phyloP scores from a whole-genome alignment of 345 rosid genomes.

The Sonneratia alba region DNA sequence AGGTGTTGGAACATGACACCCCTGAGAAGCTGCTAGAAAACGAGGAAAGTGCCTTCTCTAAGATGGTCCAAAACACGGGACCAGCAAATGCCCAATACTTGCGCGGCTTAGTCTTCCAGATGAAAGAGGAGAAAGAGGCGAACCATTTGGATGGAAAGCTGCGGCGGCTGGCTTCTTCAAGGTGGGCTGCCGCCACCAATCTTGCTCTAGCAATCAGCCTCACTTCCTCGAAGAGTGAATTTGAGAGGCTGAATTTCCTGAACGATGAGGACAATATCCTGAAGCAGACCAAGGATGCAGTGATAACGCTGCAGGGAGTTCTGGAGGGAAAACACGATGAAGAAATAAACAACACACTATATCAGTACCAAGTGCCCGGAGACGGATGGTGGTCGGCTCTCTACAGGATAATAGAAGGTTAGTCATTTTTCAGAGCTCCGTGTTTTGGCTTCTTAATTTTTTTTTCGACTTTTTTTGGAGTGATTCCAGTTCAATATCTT shows the following conservation, averaged over 20 bases:
- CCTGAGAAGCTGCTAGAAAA: constrained; percentile 58
- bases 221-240: constrained; percentile 30
- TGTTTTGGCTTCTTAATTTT: constrained; percentile 1
- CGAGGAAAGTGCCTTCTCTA: constrained; percentile 50
- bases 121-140: constrained; percentile 16
- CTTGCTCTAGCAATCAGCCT: constrained; percentile 36
- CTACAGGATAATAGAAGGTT: constrained; percentile 83
- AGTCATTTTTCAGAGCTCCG: not conserved
- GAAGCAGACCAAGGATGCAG: constrained; percentile 70
- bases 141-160: constrained; percentile 8
- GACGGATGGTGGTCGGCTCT: constrained; percentile 92
- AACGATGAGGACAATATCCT: constrained; percentile 50
- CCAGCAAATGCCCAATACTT: constrained; percentile 65
- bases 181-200: constrained; percentile 40
- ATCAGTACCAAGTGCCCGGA: constrained; percentile 37
- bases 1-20: constrained; percentile 67
- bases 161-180: constrained; percentile 21
- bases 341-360: constrained; percentile 44
- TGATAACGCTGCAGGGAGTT: constrained; percentile 56
- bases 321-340: constrained; percentile 72
- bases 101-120: constrained; percentile 41
- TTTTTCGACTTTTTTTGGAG: not conserved
- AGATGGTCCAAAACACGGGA: constrained; percentile 73
- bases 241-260: constrained; percentile 35
- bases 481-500: not conserved